Base-by-base conservation (phyloP, 2,329 filamentous ascomycete species). In the Neonectria magnoliae region DNA sequence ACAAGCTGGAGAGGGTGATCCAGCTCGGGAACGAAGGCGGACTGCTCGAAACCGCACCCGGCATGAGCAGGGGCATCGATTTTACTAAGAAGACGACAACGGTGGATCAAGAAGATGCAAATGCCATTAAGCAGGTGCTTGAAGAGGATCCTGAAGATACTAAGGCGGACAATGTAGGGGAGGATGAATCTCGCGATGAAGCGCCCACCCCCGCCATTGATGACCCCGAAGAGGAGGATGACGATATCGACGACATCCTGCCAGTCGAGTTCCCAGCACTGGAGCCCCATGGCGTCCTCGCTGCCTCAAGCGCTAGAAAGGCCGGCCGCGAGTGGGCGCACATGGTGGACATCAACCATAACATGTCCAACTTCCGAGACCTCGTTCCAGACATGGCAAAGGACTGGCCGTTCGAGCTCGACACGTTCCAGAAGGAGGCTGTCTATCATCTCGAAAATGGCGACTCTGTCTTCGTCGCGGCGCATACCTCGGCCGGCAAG, bases 401-500 rank as follows among this genome's bases (percentile, higher is more conserved):
- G 68, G 92, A 97, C 68, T 99, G 94, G 93, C 94, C 95, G 0
- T 99, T 99, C 71, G 96, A 99, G 78, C 88, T 98, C 38, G 96
- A 99, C 74, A 97, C 92, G 0, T 99, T 99, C 81, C 96, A 99
- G 76, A 99, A 99, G 76, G 96, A 99, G 81, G 96, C 96, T 6
- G 93, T 99, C 2, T 99, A 98, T 77, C 96, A 98, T 80, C 88
- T 99, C 3, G 96, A 99, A 77, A 94, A 91, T 74, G 95, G 96
- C 18, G 96, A 99, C 76, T 98, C 95, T 0, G 96, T 99, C 27
- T 99, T 99, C 74, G 96, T 99, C 55, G 96, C 96, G 10, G 96
- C 96, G 0, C 96, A 99, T 77, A 99, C 96, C 0, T 99, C 96
- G 36, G 96, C 96, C 22, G 96, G 96, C 61, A 99, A 99, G 83